Evolutionary conservation across 495 filamentous ascomycete species (phyloP).

Genomic region (Hypoxylon fuscum): DNA sequence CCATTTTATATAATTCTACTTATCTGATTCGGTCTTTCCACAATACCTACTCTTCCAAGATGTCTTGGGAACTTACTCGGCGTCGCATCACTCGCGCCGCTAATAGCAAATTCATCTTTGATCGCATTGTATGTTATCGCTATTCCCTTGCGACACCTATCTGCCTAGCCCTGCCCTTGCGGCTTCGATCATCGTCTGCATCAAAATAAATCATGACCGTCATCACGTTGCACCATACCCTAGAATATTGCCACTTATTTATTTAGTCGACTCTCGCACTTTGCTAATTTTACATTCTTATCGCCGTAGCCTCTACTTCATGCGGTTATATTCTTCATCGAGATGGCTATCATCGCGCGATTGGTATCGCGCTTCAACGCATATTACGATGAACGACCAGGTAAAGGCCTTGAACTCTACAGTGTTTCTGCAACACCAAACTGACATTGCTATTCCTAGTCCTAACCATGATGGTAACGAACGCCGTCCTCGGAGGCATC

Average conservation of each 20-base stretch:
- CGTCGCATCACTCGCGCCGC: constrained; percentile 71
- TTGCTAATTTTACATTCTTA: constrained; percentile 37
- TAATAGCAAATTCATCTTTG: constrained; percentile 82
- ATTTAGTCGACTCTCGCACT: not conserved
- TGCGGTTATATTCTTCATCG: constrained; percentile 82
- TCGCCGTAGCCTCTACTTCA: constrained; percentile 81
- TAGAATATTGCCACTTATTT: constrained; percentile 9
- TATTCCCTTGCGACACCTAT: not conserved
- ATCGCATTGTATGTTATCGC: constrained; percentile 73
- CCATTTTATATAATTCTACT: constrained; percentile 12
- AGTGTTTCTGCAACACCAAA: not conserved
- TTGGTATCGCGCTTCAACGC: constrained; percentile 87
- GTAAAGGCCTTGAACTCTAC: constrained; percentile 52
- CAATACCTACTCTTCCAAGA: constrained; percentile 46
- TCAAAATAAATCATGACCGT: constrained; percentile 26
- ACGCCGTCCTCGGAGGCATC: constrained; percentile 90
- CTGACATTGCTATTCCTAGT: constrained; percentile 58
- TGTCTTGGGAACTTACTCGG: constrained; percentile 66
- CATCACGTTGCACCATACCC: constrained; percentile 18
- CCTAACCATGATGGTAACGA: constrained; percentile 97
- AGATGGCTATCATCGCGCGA: constrained; percentile 85
- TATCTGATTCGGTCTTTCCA: constrained; percentile 8
- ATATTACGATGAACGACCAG: constrained; percentile 87
- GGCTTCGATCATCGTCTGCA: constrained; percentile 30
- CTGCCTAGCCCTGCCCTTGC: constrained; percentile 27